These are phyloP conservation scores for Somion occarium DNA, from an alignment of 1,284 basidiomycete species.

Conservation along the genomic window DNA sequence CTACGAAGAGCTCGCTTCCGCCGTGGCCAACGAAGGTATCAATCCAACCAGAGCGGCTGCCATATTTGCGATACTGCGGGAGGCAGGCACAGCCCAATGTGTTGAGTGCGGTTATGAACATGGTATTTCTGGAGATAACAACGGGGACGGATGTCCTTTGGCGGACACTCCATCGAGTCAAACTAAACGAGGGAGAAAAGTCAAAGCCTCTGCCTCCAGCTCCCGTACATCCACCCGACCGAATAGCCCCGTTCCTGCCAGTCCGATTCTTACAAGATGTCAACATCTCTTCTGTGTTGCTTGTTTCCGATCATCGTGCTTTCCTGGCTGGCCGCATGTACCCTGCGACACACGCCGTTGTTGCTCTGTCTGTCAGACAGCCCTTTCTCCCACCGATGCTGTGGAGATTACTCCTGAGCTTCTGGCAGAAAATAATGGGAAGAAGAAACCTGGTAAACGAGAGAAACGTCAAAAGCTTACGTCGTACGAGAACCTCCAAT, in stretches of 20 bases:
- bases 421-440: conserved; percentile 37
- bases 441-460: conserved; percentile 63
- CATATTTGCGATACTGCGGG: conserved; percentile 78
- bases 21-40: conserved; percentile 81
- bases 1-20: conserved; percentile 73
- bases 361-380: conserved; percentile 74
- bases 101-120: conserved; percentile 84
- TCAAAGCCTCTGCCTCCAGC: conserved; percentile 36
- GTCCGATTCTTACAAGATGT: conserved; percentile 82
- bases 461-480: conserved; percentile 61
- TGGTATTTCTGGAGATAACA: conserved; percentile 45
- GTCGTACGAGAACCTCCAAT: conserved; percentile 54
- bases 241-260: conserved; percentile 56
- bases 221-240: conserved; percentile 68
- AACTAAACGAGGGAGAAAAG: conserved; percentile 60
- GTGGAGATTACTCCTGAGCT: conserved; percentile 68
- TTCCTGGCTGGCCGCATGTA: conserved; percentile 75
- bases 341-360: conserved; percentile 49
- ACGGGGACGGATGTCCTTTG: conserved; percentile 47
- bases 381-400: conserved; percentile 61
- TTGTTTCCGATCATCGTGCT: conserved; percentile 78
- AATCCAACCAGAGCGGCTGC: conserved; percentile 69
- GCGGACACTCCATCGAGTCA: conserved; percentile 32
- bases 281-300: conserved; percentile 86
- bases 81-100: conserved; percentile 85